Base-by-base conservation (phyloP, 352 stramenopile genomes). In the Globisporangium apiculatum region DNA sequence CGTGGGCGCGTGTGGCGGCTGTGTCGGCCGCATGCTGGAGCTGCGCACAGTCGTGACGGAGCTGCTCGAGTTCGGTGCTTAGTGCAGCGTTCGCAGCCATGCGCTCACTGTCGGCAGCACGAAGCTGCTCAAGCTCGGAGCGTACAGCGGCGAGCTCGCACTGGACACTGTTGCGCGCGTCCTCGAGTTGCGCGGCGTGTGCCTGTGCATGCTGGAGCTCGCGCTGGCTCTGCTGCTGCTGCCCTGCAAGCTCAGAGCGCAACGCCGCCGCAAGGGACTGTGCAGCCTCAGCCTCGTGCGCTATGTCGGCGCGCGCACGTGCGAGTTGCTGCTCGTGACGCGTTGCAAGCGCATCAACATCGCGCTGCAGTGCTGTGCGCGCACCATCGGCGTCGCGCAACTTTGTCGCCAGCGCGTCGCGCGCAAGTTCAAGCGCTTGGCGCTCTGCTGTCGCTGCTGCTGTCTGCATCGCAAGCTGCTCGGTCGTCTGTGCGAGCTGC, bases 271-370 rank as follows among this genome's bases (percentile, higher is more conserved):
- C 24, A 3, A 31, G 24, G 24, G 24, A 31, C 24, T 31, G 58
- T 41, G 18, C 40, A 43, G 40, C 40, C 11, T 49, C 50, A 5
- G 12, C 57, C 41, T 53, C 35, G 47, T 41, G 58, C 37, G 61
- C 31, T 45, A 53, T 17, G 55, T 87, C 70, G 0, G 52, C 57
- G 14, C 73, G 62, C 51, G 71, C 68, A 2, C 58, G 50, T 17
- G 71, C 71, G 14, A 81, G 37, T 49, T 89, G 66, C 49, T 78
- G 62, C 57, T 94, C 74, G 11, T 81, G 48, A 45, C 70, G 66
- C 52, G 64, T 31, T 38, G 73, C 77, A 0, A 92, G 65, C 48
- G 83, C 66, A 37, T 85, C 79, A 43, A 79, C 68, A n/a, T 75
- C 60, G 40, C 72, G 67, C 47, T 81, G 68, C 17, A 86, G 58